A percentile compares a stretch with the other conserved stretches of the same genome.
Evolutionary conservation across 495 filamentous ascomycete species (phyloP).

Genomic region (Aeminium ludgeri): DNA sequence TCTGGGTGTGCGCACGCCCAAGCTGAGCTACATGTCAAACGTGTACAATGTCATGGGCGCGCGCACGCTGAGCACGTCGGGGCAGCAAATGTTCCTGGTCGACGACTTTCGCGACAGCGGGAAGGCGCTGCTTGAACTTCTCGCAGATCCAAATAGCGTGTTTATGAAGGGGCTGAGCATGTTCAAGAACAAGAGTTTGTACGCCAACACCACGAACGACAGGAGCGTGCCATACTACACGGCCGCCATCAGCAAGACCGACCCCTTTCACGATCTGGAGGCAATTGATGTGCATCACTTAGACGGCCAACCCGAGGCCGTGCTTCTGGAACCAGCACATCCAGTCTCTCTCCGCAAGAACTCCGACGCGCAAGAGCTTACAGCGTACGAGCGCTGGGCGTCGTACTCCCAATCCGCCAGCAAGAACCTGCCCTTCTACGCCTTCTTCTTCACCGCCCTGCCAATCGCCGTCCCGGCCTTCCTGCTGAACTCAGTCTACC

Average conservation of each 20-base stretch:
- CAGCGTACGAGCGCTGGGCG: slow-evolving; percentile 22
- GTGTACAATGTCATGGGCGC: slow-evolving; percentile 65
- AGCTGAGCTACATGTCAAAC: slow-evolving; percentile 45
- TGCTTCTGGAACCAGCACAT: slow-evolving; percentile 54
- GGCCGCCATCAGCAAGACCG: slow-evolving; percentile 48
- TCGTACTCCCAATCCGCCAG: slow-evolving; percentile 18
- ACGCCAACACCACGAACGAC: slow-evolving; percentile 78
- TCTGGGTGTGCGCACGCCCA: slow-evolving; percentile 65
- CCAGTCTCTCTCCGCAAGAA: slow-evolving; percentile 35
- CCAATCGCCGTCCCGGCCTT: slow-evolving; percentile 53
- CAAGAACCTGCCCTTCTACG: slow-evolving; percentile 35
- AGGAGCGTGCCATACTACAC: slow-evolving; percentile 68
- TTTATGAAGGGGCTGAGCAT: slow-evolving; percentile 63
- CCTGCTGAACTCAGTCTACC: slow-evolving; percentile 55
- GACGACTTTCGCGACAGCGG: slow-evolving; percentile 72
- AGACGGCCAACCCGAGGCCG: slow-evolving; percentile 51
- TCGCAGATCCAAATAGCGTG: slow-evolving; percentile 71
- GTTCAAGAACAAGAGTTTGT: slow-evolving; percentile 59
- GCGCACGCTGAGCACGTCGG: slow-evolving; percentile 58
- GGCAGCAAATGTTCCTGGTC: slow-evolving; percentile 71
- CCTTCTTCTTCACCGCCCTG: slow-evolving; percentile 47
- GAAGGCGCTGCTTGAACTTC: slow-evolving; percentile 57
- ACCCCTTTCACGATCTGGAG: slow-evolving; percentile 54
- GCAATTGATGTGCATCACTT: slow-evolving; percentile 53
- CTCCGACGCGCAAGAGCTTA: background rate